Evolutionary conservation across 441 rosid genomes (phyloP), one percentile per base, ranked within the genome.

Genomic region (Populus hybrid): DNA sequence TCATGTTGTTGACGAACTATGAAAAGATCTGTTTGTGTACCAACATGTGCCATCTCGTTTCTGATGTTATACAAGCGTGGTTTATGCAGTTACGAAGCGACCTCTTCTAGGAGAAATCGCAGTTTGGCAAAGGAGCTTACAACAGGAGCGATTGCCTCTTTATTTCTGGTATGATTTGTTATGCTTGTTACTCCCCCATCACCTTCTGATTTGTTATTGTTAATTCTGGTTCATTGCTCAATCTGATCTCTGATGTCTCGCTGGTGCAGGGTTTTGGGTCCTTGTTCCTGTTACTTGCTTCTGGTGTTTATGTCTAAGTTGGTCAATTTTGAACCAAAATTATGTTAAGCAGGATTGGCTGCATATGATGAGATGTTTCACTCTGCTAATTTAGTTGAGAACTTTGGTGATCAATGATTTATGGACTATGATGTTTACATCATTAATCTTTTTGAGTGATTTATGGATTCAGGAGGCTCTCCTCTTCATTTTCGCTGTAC

Each of bases 201-300:
- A 9, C 23, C 36, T n/a, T n/a, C 57, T 42, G 28, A 34, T 28
- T 28, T 9, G 7, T 79, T 10, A 36, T 65, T 69, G 1, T 35
- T n/a, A 3, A 61, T 36, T 67, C 28, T 30, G 26, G 18, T 59
- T 77, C 8, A 46, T 42, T 57, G 71, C 84, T 83, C 61, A 5
- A 54, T 18, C 61, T 54, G 61, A 77, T 24, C 8, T 42, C 71
- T 50, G 70, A 76, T 57, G 0, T 84, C 16, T 23, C 26, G 24
- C 6, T 83, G 77, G 57, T 76, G 84, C 94, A 95, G 99, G 99
- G 99, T 36, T 95, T 95, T 66, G 99, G 99, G 18, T 90, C 98
- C 10, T 87, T 95, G 85, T 95, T 95, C 87, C 76, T 95, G 87
- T 91, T 95, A 42, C 95, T 95, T 73, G 92, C 96, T 54, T 87